These are phyloP conservation scores for Rhodosporidiobolus odoratus DNA, from an alignment of 768 basidiomycete genomes.

Conservation along the genomic window DNA sequence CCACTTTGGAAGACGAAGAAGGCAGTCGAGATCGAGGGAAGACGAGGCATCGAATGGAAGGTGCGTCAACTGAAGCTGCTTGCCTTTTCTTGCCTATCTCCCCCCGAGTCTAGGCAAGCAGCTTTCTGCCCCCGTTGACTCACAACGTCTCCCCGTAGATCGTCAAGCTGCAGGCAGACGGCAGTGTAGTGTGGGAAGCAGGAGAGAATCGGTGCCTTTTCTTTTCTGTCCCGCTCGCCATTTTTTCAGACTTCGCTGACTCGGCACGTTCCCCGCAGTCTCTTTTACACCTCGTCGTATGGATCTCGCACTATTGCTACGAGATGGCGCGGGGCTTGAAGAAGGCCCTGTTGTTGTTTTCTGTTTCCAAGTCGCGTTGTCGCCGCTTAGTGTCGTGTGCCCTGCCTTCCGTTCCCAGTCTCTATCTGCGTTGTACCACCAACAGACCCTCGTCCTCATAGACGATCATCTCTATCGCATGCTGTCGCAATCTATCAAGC, in stretches of 20 bases:
- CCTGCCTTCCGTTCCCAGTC: no score
- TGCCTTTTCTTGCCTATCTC: not conserved
- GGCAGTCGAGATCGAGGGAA: not conserved
- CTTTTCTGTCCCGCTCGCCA: not conserved
- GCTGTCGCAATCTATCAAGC: no score
- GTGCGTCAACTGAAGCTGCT: not conserved
- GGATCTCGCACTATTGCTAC: not conserved
- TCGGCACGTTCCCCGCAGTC: no score
- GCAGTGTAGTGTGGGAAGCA: not conserved
- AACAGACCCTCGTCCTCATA: no score
- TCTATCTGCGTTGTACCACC: no score
- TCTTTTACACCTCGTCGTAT: not conserved
- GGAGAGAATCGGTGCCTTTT: not conserved
- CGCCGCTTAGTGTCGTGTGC: not conserved
- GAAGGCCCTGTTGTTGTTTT: not conserved
- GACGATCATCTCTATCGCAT: no score
- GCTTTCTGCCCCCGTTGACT: not conserved
- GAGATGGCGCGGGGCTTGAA: not conserved
- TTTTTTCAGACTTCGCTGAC: not conserved
- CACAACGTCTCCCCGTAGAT: not conserved
- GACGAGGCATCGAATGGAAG: slow-evolving; percentile 4
- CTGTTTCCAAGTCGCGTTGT: not conserved
- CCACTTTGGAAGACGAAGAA: slow-evolving; percentile 11
- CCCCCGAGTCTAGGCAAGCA: no score
- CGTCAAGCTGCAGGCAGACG: not conserved